Base-by-base conservation (phyloP, 768 basidiomycete species). In the Asterophora parasitica region DNA sequence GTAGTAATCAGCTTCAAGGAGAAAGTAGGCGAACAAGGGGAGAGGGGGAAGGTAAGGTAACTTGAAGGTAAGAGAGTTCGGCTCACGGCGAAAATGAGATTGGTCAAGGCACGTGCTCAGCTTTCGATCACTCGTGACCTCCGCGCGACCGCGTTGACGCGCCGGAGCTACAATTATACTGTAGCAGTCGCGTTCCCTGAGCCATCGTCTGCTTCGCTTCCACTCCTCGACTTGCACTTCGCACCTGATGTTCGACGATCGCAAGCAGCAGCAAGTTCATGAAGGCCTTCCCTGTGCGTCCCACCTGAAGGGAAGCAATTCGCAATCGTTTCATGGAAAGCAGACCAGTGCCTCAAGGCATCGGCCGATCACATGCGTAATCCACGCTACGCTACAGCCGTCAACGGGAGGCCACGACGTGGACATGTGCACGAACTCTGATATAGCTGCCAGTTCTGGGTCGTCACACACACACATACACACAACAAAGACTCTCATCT, bases 301-400 rank as follows among this genome's bases (percentile, higher is more conserved):
- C n/a, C n/a, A n/a, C n/a, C n/a, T n/a, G n/a, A n/a, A n/a, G n/a
- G n/a, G n/a, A n/a, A n/a, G n/a, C n/a, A n/a, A n/a, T n/a, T n/a
- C n/a, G n/a, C n/a, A n/a, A n/a, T n/a, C n/a, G n/a, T n/a, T 23
- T 23, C 23, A 23, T 23, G 23, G 23, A 6, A 23, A 23, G 28
- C 15, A 23, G 13, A 32, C 6, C 13, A 12, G 20, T 9, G 27
- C 46, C 20, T n/a, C 20, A 13, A 23, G 12, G 34, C 13, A 12
- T 30, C 3, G 41, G 37, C 28, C 33, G 40, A 32, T 31, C 20
- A 48, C 42, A 48, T 46, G 51, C 41, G 31, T 19, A 15, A 10
- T 23, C 36, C 42, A 48, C 42, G 42, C 15, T 33, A 33, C 51
- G n/a, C n/a, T n/a, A n/a, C n/a, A n/a, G n/a, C n/a, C n/a, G n/a